Evolutionary conservation across 2,329 filamentous ascomycete genomes (phyloP), one percentile per base, ranked within the genome.

Genomic region (Diaporthe citriasiana): DNA sequence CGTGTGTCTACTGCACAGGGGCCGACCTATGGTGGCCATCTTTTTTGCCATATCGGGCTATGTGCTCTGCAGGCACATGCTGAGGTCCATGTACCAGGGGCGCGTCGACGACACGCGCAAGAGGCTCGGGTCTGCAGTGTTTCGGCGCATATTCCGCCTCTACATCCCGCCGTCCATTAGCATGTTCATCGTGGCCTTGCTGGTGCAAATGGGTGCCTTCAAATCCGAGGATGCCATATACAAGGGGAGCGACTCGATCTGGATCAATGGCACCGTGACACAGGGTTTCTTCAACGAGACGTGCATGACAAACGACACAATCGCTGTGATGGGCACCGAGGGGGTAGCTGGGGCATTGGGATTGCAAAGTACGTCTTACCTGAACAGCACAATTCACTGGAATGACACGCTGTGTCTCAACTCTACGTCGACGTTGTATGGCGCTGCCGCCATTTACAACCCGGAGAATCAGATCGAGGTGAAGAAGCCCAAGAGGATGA

Each of bases 11-110:
- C 63, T 84, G 74, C 82, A 84, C 70, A 82, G 83, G 51, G 84
- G 84, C 4, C 80, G 82, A 7, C 80, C 83, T 15, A 85, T 85
- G 83, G 83, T 85, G 7, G 82, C 83, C 70, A 83, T 85, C 51
- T 85, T 85, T 79, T 85, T 85, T 66, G 83, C 82, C 77, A 84
- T 85, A 38, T 85, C 83, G 0, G 83, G 83, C n/a, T 85, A 85
- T 66, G 83, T 85, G 35, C 79, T 85, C 45, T 84, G 80, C 30
- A 80, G 83, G 8, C 83, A 84, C 70, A 82, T 84, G 27, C 72
- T 85, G 17, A 76, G 81, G n/a, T 75, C 80, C 7, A 84, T 84
- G 0, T 81, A 83, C 50, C 80, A 83, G 71, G 81, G 80, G 2
- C 80, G 82, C 25, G 73, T 82, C 15, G 82, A 83, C 22, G 78